Evolutionary conservation across 1,139 yeast species (phyloP), one percentile per base, ranked within the genome.

Genomic region (Kodamaea ohmeri): DNA sequence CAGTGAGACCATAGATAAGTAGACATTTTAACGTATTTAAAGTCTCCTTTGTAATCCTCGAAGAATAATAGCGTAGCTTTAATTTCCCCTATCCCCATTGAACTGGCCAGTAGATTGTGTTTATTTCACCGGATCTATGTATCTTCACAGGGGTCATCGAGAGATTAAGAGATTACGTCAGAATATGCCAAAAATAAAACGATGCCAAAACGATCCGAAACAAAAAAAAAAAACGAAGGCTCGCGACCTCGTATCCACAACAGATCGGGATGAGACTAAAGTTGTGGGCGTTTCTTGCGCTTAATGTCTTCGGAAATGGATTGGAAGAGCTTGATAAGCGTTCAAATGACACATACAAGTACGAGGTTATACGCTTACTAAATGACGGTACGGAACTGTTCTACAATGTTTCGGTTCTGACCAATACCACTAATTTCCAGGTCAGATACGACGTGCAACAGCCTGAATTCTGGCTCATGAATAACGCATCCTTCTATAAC

Each of bases 381-480:
- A 31, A 31, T 18, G 38, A 26, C 17, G 35, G 35, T 2, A 20
- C 27, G 6, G 41, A 38, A 17, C 32, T 40, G 4, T 41, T 31
- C 28, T 46, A 38, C 21, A 40, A 43, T 20, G 37, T 44, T n/a
- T 37, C 37, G 15, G 20, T 46, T 3, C 24, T 32, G 12, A 2
- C 44, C 4, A 45, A 47, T 2, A 31, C 4, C 35, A 44, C 45
- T 5, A 44, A 46, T 2, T 17, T 63, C 14, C 52, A 48, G 9
- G 43, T 67, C 14, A 41, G 70, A 16, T 38, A 66, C 30, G 73
- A 67, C 43, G 22, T 62, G 4, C 27, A 56, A 11, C 73, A 65
- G 41, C 66, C 70, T 4, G 67, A 65, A 16, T 34, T 64, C 1
- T 67, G 71, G 71, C 68, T 62, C 1, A 47, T 67, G 58, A 55